These are phyloP conservation scores for Saturnispora ahearnii DNA, from an alignment of 805 yeast species.

Conservation along the genomic window DNA sequence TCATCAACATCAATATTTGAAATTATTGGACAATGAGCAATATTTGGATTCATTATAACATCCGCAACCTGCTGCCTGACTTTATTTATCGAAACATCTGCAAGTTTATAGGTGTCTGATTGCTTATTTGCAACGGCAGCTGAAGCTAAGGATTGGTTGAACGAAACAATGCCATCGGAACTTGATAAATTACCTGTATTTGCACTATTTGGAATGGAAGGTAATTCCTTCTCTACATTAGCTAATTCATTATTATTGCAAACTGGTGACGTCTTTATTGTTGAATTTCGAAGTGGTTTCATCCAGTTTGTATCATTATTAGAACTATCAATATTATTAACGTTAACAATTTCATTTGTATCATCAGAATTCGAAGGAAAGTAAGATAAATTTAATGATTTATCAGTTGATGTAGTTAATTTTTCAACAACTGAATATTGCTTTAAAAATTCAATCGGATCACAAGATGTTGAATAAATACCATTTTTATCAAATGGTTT, in stretches of 20 bases:
- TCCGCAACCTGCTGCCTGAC: constrained; percentile 10
- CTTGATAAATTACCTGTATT: background rate
- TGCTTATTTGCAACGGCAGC: constrained; percentile 7
- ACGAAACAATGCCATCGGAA: background rate
- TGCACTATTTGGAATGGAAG: background rate
- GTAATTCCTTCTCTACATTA: background rate
- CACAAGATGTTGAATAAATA: constrained; percentile 24
- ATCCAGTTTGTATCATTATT: constrained; percentile 13
- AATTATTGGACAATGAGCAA: constrained; percentile 12
- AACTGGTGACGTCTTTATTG: background rate
- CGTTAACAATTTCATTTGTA: background rate
- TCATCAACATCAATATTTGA: constrained; percentile 2
- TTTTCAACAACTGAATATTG: background rate
- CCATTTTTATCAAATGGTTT: constrained; percentile 26
- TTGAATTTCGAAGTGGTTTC: constrained; percentile 13
- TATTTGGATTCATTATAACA: constrained; percentile 10
- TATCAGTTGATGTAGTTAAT: background rate
- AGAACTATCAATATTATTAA: background rate
- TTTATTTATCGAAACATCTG: constrained; percentile 9
- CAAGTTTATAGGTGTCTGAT: constrained; percentile 14
- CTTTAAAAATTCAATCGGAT: constrained; percentile 22
- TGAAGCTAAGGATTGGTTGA: constrained; percentile 1
- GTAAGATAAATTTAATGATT: background rate
- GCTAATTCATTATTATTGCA: background rate
- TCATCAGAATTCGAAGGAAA: background rate